phyloP scores from a whole-genome alignment of 1,284 basidiomycete genomes.

The Farysia itapuensis region DNA sequence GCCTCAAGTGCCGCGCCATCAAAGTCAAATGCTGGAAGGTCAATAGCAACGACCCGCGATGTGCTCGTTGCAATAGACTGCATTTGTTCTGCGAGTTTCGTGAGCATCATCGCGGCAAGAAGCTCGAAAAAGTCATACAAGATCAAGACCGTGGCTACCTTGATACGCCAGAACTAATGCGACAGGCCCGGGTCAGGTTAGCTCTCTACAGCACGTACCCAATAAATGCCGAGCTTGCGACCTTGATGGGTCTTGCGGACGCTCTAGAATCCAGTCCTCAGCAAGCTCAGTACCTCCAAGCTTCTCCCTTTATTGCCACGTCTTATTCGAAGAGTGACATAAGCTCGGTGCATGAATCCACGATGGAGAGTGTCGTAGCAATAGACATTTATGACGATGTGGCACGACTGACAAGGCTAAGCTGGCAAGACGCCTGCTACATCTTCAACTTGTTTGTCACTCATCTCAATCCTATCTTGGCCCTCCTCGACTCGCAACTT shows the following conservation, averaged over 20 bases:
- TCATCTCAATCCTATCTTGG: conserved; percentile 39
- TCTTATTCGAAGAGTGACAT: not conserved
- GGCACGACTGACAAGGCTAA: conserved; percentile 8
- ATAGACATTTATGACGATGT: conserved; percentile 22
- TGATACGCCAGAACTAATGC: conserved; percentile 11
- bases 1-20: conserved; percentile 38
- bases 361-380: not conserved
- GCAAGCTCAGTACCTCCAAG: not conserved
- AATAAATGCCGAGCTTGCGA: conserved; percentile 10
- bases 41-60: conserved; percentile 24
- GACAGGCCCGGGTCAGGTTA: conserved; percentile 6
- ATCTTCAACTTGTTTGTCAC: conserved; percentile 19
- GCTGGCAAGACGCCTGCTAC: conserved; percentile 25
- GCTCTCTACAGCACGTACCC: conserved; percentile 24
- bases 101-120: conserved; percentile 36
- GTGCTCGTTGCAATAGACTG: conserved; percentile 28
- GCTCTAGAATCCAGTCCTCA: too few relatives aligned
- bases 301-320: not conserved
- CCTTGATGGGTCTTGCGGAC: not conserved
- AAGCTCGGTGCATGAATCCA: not conserved
- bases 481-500: conserved; percentile 58
- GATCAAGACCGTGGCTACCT: conserved; percentile 21
- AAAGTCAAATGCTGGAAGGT: conserved; percentile 38
- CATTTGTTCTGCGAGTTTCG: conserved; percentile 35
- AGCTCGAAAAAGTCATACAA: conserved; percentile 30